Conservation (phyloP, 805 yeast species). For the Grigorovia yakushimaensis region DNA sequence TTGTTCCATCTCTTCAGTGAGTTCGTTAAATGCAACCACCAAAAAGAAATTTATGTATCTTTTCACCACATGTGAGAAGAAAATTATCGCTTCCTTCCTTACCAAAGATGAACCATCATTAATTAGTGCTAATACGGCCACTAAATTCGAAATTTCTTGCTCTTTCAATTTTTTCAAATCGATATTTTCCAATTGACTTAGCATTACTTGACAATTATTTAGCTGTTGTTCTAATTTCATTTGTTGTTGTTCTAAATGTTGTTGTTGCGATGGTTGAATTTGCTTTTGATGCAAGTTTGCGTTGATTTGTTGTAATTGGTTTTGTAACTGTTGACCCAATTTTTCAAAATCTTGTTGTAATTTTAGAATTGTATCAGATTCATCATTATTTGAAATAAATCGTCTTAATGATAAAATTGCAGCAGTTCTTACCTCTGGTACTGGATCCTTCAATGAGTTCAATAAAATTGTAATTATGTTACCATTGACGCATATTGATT, state of each 20-base stretch:
- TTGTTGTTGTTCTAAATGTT: conserved; percentile 20
- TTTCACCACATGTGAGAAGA: conserved; percentile 63
- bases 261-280: conserved; percentile 11
- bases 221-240: conserved; percentile 27
- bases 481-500: conserved; percentile 56
- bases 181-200: conserved; percentile 21
- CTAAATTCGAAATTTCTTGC: conserved; percentile 63
- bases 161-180: conserved; percentile 41
- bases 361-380: conserved; percentile 27
- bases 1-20: conserved; percentile 68
- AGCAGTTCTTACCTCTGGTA: conserved; percentile 90
- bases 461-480: conserved; percentile 46
- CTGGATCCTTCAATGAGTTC: conserved; percentile 67
- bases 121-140: conserved; percentile 53
- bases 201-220: conserved; percentile 21
- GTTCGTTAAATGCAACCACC: conserved; percentile 76
- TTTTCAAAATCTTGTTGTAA: conserved; percentile 28
- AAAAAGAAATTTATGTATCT: conserved; percentile 65
- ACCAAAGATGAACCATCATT: conserved; percentile 89
- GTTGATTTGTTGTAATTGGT: conserved; percentile 24
- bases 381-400: conserved; percentile 43
- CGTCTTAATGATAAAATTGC: conserved; percentile 63
- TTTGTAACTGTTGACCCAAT: conserved; percentile 25
- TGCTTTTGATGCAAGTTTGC: conserved; percentile 20
- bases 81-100: conserved; percentile 71